Evolutionary conservation across 371 early-diverging fungal genomes (phyloP).

Genomic region (Circinella umbellata): DNA sequence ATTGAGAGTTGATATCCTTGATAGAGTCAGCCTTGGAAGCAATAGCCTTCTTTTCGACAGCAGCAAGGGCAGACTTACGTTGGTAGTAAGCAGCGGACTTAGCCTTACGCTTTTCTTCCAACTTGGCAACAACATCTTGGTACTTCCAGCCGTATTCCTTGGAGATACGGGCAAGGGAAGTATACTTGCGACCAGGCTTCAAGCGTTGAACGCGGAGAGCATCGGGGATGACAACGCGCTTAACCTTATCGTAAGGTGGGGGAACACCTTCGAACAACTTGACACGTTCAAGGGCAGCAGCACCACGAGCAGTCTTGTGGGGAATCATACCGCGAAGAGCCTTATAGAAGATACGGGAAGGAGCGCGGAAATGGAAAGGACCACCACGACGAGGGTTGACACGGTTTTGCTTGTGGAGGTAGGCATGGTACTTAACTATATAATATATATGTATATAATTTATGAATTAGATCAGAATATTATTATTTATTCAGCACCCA

Average conservation of each 20-base stretch:
- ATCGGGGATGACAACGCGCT: constrained; percentile 96
- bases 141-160: constrained; percentile 99
- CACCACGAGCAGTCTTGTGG: constrained; percentile 98
- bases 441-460: not conserved
- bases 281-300: constrained; percentile 94
- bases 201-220: constrained; percentile 96
- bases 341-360: constrained; percentile 97
- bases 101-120: constrained; percentile 97
- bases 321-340: constrained; percentile 99
- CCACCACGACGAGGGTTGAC: constrained; percentile 96
- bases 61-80: constrained; percentile 66
- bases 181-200: constrained; percentile 96
- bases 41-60: constrained; percentile 47
- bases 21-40: constrained; percentile 45
- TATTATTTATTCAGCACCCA: not conserved
- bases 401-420: constrained; percentile 98
- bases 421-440: constrained; percentile 92
- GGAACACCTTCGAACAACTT: constrained; percentile 99
- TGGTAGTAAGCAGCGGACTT: constrained; percentile 89
- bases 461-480: too few relatives aligned
- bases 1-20: constrained; percentile 47
- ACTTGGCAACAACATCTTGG: constrained; percentile 90
- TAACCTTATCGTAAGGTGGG: constrained; percentile 93
- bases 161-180: constrained; percentile 91
- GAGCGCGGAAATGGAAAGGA: constrained; percentile 99